Percentiles rank a stretch among this genome's conserved stretches.
These are phyloP conservation scores for Nemania diffusa DNA, from an alignment of 2,329 filamentous ascomycete species.

Conservation along the genomic window DNA sequence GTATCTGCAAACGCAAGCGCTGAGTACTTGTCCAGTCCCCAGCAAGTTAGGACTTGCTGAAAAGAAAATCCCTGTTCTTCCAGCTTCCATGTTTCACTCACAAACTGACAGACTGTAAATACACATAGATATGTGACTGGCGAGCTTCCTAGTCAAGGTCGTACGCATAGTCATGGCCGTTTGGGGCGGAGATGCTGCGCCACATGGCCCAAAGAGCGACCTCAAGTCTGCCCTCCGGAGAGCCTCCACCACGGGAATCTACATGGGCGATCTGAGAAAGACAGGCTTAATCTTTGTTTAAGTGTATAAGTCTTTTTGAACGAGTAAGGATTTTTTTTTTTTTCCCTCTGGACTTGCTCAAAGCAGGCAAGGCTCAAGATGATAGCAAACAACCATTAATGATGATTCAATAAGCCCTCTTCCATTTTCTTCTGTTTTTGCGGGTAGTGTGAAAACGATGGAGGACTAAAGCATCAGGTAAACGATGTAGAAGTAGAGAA, in stretches of 20 bases:
- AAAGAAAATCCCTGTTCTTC: no score
- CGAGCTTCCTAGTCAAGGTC: not conserved
- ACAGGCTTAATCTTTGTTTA: no score
- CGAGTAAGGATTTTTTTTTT: no score
- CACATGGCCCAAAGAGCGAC: conserved; percentile 1
- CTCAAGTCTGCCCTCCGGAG: not conserved
- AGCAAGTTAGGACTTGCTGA: not conserved
- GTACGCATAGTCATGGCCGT: not conserved
- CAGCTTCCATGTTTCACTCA: no score
- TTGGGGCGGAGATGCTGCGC: conserved; percentile 14
- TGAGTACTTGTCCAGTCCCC: not conserved
- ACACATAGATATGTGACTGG: not conserved
- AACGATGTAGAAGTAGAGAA: not conserved
- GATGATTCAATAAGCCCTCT: not conserved
- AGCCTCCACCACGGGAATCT: not conserved
- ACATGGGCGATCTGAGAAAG: not conserved
- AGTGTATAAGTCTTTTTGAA: no score
- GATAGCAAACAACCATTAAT: not conserved
- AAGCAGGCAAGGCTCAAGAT: not conserved
- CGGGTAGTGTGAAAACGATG: not conserved
- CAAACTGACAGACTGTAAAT: not conserved
- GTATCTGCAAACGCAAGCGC: not conserved
- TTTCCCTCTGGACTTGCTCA: not conserved
- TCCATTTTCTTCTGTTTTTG: not conserved
- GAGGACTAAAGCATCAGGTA: not conserved